These are phyloP conservation scores for Penicillium sp. DNA, from an alignment of 2,329 filamentous ascomycete genomes.

Conservation along the genomic window DNA sequence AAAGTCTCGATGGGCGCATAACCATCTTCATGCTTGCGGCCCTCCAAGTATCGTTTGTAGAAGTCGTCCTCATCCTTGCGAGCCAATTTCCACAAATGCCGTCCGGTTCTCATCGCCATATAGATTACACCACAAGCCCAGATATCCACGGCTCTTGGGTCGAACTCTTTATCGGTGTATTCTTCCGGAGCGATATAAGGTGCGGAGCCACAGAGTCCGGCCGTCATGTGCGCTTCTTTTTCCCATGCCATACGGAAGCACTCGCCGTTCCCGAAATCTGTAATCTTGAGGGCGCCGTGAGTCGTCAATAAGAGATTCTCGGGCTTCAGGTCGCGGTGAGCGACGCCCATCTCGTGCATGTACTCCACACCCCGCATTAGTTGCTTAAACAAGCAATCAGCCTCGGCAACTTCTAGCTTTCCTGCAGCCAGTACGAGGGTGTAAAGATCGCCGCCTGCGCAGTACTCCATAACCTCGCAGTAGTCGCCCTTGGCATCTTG, in stretches of 20 bases:
- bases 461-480: slow-evolving; percentile 99
- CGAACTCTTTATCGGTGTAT: slow-evolving; percentile 93
- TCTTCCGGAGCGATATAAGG: slow-evolving; percentile 98
- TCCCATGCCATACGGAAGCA: slow-evolving; percentile 99
- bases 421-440: slow-evolving; percentile 88
- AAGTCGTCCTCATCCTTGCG: slow-evolving; percentile 98
- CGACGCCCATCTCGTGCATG: slow-evolving; percentile 99
- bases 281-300: slow-evolving; percentile 92
- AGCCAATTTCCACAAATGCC: slow-evolving; percentile 95
- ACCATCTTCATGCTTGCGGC: slow-evolving; percentile 89
- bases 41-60: slow-evolving; percentile 91
- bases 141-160: slow-evolving; percentile 94
- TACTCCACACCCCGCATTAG: slow-evolving; percentile 99
- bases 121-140: slow-evolving; percentile 99
- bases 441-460: slow-evolving; percentile 93
- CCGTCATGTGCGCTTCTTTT: slow-evolving; percentile 97
- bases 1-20: slow-evolving; percentile 96
- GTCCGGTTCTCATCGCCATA: slow-evolving; percentile 98
- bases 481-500: slow-evolving; percentile 97
- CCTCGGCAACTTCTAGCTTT: slow-evolving; percentile 86
- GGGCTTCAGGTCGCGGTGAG: slow-evolving; percentile 94
- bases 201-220: slow-evolving; percentile 91
- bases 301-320: slow-evolving; percentile 95
- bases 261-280: slow-evolving; percentile 97
- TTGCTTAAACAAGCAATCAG: slow-evolving; percentile 98